Evolutionary conservation across 202 grass and related monocot species (phyloP), one percentile per base, ranked within the genome.

Genomic region (Sporobolus alterniflorus): DNA sequence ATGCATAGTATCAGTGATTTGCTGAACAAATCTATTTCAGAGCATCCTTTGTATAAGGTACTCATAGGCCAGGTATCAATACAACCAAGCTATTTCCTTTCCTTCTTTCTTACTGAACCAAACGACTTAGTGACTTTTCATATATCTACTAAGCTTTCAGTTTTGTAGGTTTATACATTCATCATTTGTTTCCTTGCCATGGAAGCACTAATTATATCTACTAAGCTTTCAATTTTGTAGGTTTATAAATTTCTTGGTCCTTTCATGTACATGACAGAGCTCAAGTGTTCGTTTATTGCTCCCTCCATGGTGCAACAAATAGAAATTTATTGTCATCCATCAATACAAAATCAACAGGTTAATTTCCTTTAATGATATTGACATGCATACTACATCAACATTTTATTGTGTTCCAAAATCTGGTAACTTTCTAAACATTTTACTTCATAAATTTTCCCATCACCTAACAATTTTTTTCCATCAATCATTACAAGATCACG

Each of bases 201-300:
- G 60, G 57, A 67, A 69, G n/a, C n/a, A 74, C 82, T 30, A 62
- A 75, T 44, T 30, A 83, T 77, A 61, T 17, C 41, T 85, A 75
- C 62, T 63, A 88, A 83, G 29, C 20, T 69, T 48, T 69, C n/a
- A n/a, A n/a, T n/a, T n/a, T n/a, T n/a, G n/a, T n/a, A n/a, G n/a
- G n/a, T n/a, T n/a, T n/a, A n/a, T n/a, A n/a, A 76, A 74, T 67
- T 68, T 82, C 74, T 85, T 22, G 40, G 51, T 81, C 60, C 49
- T 66, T 88, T 76, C 80, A 98, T 93, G 90, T 98, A 70, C 96
- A 94, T 89, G 96, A 98, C 77, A 95, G 96, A 92, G 91, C 89
- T 69, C 96, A 96, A 77, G 96, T 98, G 74, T 98, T 93, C 69
- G 74, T 98, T 48, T 90, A 93, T 76, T 98, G 96, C 74, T 87